These are phyloP conservation scores for Neoascochyta sp. DNA, from an alignment of 2,329 filamentous ascomycete genomes.

Conservation along the genomic window DNA sequence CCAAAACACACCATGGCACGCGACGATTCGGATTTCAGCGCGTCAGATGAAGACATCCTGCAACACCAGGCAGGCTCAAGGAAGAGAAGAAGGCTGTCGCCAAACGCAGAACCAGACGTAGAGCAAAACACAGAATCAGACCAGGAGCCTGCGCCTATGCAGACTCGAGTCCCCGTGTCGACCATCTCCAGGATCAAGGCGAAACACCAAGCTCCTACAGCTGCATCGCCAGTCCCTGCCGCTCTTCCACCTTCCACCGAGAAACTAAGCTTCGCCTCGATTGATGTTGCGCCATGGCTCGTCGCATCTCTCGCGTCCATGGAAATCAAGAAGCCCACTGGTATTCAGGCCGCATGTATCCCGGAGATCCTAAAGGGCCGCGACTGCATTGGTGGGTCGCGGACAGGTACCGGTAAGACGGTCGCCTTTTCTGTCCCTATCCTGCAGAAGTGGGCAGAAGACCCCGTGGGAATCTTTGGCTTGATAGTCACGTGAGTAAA, in stretches of 20 bases:
- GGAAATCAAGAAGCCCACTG: conserved; percentile 84
- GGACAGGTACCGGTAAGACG: conserved; percentile 96
- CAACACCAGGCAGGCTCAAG: conserved; percentile 32
- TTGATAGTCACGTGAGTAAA: conserved; percentile 82
- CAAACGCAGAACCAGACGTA: conserved; percentile 12
- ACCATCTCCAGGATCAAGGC: conserved; percentile 37
- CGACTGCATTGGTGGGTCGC: conserved; percentile 88
- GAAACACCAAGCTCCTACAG: conserved; percentile 15
- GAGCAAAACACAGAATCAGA: no score
- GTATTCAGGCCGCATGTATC: conserved; percentile 90
- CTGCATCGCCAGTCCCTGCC: conserved; percentile 1
- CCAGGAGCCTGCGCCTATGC: conserved; percentile 7
- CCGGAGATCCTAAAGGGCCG: conserved; percentile 85
- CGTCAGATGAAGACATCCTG: conserved; percentile 25
- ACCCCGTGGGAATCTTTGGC: conserved; percentile 87
- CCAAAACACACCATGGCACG: conserved; percentile 16
- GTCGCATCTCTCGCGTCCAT: conserved; percentile 70
- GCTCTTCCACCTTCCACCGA: conserved; percentile 13
- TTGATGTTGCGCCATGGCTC: conserved; percentile 81
- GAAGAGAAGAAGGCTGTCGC: conserved; percentile 38
- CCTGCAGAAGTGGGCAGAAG: conserved; percentile 85
- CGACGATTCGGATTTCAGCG: conserved; percentile 16
- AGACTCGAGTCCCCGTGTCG: conserved; percentile 12
- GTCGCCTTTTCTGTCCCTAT: conserved; percentile 94
- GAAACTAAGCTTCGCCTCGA: conserved; percentile 64